A percentile compares a stretch with the other conserved stretches of the same genome.
Evolutionary conservation across 495 filamentous ascomycete species (phyloP).

Genomic region (Penicillium roqueforti): DNA sequence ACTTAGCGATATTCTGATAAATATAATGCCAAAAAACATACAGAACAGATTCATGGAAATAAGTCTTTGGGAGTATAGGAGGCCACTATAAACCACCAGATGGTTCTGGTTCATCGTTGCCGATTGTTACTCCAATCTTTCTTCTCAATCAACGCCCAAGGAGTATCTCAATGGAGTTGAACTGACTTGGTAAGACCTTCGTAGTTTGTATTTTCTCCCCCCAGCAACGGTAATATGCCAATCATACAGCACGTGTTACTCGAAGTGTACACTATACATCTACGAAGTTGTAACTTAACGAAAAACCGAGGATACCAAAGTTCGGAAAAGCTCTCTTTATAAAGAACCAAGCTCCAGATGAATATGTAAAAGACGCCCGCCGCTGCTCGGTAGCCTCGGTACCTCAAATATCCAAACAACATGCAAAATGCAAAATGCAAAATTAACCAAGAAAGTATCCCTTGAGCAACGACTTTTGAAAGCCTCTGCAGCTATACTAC

Average conservation of each 20-base stretch:
- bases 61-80: background rate
- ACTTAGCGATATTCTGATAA: too few species aligned
- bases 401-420: background rate
- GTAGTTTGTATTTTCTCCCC: background rate
- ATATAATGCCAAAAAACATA: too few species aligned
- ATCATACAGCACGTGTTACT: background rate
- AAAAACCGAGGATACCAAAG: background rate
- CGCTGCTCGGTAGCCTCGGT: background rate
- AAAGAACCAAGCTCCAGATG: constrained; percentile 1
- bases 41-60: too few species aligned
- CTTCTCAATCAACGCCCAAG: background rate
- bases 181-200: background rate
- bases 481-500: background rate
- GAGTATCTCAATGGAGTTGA: background rate
- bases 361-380: constrained; percentile 1
- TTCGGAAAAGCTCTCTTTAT: background rate
- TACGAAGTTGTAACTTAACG: background rate
- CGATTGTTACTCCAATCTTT: background rate
- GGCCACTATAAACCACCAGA: background rate
- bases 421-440: constrained; percentile 7
- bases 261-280: background rate
- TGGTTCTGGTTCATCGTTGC: too few species aligned
- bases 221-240: background rate
- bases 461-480: background rate
- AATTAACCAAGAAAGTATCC: background rate